These are phyloP conservation scores for Rugonectria rugulosa DNA, from an alignment of 2,329 filamentous ascomycete genomes.

Conservation along the genomic window DNA sequence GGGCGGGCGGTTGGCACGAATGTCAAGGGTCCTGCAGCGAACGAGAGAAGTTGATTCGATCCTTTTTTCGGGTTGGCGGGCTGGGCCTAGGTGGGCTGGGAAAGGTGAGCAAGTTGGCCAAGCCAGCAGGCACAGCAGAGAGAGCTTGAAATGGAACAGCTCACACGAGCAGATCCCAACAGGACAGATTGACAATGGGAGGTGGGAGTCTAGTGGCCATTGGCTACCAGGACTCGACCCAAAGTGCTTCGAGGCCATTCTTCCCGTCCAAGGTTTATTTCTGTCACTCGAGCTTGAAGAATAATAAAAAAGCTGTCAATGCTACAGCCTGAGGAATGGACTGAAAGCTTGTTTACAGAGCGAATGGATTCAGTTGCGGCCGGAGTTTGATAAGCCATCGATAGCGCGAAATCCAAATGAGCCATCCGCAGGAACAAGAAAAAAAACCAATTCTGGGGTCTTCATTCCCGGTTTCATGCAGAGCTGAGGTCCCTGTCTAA, in stretches of 20 bases:
- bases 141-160: neutral
- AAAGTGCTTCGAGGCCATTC: neutral
- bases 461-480: too few species aligned
- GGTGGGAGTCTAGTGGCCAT: neutral
- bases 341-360: too few species aligned
- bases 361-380: too few species aligned
- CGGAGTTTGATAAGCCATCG: neutral
- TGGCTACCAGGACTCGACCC: neutral
- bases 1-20: neutral
- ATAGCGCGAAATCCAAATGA: neutral
- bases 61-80: constrained; percentile 1
- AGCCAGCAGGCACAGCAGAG: neutral
- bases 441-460: neutral
- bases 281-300: neutral
- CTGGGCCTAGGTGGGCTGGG: neutral
- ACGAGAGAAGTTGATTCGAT: constrained; percentile 20
- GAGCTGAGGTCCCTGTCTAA: too few species aligned
- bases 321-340: neutral
- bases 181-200: neutral
- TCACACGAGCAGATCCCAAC: neutral
- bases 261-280: neutral
- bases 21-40: constrained; percentile 10
- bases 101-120: neutral
- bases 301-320: neutral
- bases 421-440: neutral